Evolutionary conservation across 1,284 basidiomycete species (phyloP), one percentile per base, ranked within the genome.

Genomic region (Cystobasidium sp.): DNA sequence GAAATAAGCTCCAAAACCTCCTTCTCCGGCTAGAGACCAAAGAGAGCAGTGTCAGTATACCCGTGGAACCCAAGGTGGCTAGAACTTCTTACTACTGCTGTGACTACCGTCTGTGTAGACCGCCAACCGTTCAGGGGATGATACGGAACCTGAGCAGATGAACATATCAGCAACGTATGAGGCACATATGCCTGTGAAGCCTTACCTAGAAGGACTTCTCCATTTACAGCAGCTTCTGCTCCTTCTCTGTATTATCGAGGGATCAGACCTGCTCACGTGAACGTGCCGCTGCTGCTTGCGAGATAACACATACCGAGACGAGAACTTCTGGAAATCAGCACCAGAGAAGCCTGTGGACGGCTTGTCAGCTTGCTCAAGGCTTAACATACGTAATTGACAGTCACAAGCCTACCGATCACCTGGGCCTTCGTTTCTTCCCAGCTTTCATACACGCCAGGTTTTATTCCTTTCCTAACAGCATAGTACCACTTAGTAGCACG

Each of bases 341-440:
- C 49, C 64, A 55, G 64, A 22, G 24, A 46, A 67, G 46, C 64
- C 64, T 67, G 24, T 10, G 20, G 37, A 64, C 7, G 6, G 37
- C 8, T 22, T 20, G 14, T 9, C 44, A 20, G 24, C 10, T 6
- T 14, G 12, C 14, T 49, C 22, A 2, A 18, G 6, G 6, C 9
- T 8, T 6, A 61, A 16, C 43, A 18, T 49, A 31, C 22, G 37
- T 41, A 10, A 24, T 24, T 39, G 47, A 47, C 3, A 18, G 14
- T 7, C 47, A 10, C 18, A n/a, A 44, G 55, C 53, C 6, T 24
- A 68, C 66, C 66, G 20, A 6, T 5, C 12, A 68, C 66, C 46
- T 68, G 66, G 14, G 47, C 41, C 37, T 68, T 59, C 1, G 66
- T 53, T 24, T 68, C 66, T 16, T 56, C 66, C 66, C 66, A 68